A percentile compares a stretch with the other conserved stretches of the same genome.
These are phyloP conservation scores for Dictyophora rubrovolvata DNA, from an alignment of 768 basidiomycete species.

Conservation along the genomic window DNA sequence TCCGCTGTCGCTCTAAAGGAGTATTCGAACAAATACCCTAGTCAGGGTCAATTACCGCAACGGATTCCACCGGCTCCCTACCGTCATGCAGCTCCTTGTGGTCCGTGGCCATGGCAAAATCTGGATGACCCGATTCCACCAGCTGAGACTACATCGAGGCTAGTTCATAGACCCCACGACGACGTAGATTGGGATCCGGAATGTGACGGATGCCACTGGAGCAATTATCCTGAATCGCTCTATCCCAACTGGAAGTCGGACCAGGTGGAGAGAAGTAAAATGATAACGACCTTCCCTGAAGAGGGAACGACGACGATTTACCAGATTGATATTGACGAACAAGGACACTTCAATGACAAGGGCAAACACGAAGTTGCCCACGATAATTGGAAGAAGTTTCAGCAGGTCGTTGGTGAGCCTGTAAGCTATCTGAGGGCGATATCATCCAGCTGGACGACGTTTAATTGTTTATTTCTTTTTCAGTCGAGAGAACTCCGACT, in stretches of 20 bases:
- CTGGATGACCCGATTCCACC: not conserved
- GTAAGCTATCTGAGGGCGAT: slow-evolving; percentile 25
- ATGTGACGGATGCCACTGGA: slow-evolving; percentile 18
- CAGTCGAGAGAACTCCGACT: slow-evolving; percentile 30
- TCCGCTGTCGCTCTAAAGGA: not conserved
- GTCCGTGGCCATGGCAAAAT: not conserved
- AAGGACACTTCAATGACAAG: slow-evolving; percentile 9
- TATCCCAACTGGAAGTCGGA: slow-evolving; percentile 47
- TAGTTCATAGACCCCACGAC: not conserved
- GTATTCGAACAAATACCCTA: not conserved
- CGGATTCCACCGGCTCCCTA: not conserved
- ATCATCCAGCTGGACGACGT: slow-evolving; percentile 23
- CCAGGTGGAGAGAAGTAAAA: slow-evolving; percentile 29
- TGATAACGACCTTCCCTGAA: slow-evolving; percentile 17
- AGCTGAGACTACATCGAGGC: not conserved
- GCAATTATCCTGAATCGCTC: slow-evolving; percentile 37
- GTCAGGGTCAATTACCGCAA: not conserved
- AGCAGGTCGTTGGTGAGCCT: slow-evolving; percentile 9
- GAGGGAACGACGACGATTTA: slow-evolving; percentile 13
- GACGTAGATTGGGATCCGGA: not conserved
- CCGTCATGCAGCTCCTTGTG: not conserved
- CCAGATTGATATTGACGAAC: slow-evolving; percentile 14
- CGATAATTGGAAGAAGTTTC: not conserved
- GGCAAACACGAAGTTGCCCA: not conserved
- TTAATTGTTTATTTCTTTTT: slow-evolving; percentile 10